Evolutionary conservation across 2,329 filamentous ascomycete species (phyloP), one percentile per base, ranked within the genome.

Genomic region (Hypoxylon sp.): DNA sequence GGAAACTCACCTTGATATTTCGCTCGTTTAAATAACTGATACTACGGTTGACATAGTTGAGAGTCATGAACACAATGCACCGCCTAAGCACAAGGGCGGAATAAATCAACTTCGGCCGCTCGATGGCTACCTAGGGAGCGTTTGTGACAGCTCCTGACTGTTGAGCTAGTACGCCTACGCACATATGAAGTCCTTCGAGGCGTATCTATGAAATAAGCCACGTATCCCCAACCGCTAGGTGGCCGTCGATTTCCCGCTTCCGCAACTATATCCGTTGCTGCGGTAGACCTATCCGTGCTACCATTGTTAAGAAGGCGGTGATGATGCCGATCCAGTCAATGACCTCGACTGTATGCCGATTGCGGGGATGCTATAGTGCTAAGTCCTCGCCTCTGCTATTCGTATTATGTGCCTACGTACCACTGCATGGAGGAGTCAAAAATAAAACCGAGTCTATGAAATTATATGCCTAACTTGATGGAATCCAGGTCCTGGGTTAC

Each of bases 161-260:
- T 93, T 93, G 14, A 94, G 82, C 84, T 90, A 91, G 63, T 91
- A 84, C 4, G 89, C 87, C 75, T 87, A 86, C 0, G 91, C 92
- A 53, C 87, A 84, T 57, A 94, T 83, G 76, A 93, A 92, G 50
- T 88, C 86, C 5, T 86, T 84, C 1, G 88, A 90, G 91, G 92
- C 5, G 88, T 88, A 11, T 92, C 92, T 73, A 93, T 85, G 30
- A 94, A 82, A 74, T 93, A 85, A 0, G 87, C 91, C 11, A 94
- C 87, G 69, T 92, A 91, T 2, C 92, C 86, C 91, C 92, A 95
- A 95, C 81, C 0, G 91, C 91, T 48, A 93, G 82, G 75, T 93
- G 94, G 73, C 94, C 91, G 1, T 76, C 75, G 1, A 87, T 88
- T 75, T 95, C 91, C 63, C 86, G 85, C 28, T 83, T 63, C 0